Evolutionary conservation across 1,284 basidiomycete species (phyloP).

Genomic region (Vanrija sp.): DNA sequence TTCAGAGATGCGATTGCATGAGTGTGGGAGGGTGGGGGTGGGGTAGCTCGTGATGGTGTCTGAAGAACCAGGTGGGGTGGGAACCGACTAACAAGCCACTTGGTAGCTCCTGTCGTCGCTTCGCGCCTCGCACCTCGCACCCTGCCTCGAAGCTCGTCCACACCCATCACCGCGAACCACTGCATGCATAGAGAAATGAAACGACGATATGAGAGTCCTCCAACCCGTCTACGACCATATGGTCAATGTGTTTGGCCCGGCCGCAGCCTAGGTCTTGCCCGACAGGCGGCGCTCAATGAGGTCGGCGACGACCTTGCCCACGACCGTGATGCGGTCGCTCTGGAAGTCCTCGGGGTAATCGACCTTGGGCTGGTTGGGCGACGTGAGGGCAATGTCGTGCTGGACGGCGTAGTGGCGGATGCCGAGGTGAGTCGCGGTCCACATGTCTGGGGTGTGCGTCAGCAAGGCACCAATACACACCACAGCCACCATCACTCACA

Average conservation of each 20-base stretch:
- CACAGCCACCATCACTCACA: slow-evolving; percentile 18
- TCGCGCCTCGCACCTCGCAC: too few relatives aligned
- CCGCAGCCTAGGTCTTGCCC: slow-evolving; percentile 69
- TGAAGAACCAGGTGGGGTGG: too few relatives aligned
- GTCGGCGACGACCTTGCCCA: slow-evolving; percentile 81
- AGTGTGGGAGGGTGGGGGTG: too few relatives aligned
- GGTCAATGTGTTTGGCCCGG: not conserved
- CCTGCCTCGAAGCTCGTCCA: too few relatives aligned
- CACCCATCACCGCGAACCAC: too few relatives aligned
- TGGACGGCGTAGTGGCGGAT: slow-evolving; percentile 48
- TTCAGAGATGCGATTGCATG: not conserved
- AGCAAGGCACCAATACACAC: slow-evolving; percentile 2
- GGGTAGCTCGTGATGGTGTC: too few relatives aligned
- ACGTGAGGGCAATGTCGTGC: slow-evolving; percentile 52
- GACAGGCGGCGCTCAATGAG: slow-evolving; percentile 79
- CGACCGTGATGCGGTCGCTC: slow-evolving; percentile 62
- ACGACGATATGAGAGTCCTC: too few relatives aligned
- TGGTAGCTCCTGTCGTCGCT: too few relatives aligned
- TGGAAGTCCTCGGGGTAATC: slow-evolving; percentile 74
- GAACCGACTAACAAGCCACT: too few relatives aligned
- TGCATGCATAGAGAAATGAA: too few relatives aligned
- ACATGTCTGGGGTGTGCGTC: slow-evolving; percentile 32
- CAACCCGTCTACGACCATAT: too few relatives aligned
- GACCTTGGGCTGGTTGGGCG: slow-evolving; percentile 57
- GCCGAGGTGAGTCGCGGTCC: slow-evolving; percentile 48